Evolutionary conservation across 108 stramenopile species (phyloP), one percentile per base, ranked within the genome.

Genomic region (Nitzschia sp.): DNA sequence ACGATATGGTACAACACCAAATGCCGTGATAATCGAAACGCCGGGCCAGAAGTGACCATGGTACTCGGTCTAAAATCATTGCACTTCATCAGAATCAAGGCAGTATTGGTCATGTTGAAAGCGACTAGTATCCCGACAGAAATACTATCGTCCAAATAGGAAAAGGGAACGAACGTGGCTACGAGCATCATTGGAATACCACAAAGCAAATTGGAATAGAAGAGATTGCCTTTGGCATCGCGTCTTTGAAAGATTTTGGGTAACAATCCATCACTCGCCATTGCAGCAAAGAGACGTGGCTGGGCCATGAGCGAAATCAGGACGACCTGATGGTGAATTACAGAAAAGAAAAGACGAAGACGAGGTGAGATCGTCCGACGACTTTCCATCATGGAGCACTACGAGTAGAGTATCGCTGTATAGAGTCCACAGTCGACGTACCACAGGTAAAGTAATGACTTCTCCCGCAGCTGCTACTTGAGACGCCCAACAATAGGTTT

Each of bases 271-370:
- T 97, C 96, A 29, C 76, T 74, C 25, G 93, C 90, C 85, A 96
- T 78, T 23, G 94, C 93, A 60, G 63, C 85, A 65, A 83, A 88
- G 45, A 97, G 68, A 16, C 96, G 81, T 8, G 95, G 95, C 66
- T 97, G 96, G 44, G 94, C 91, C 73, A 96, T 70, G 32, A 96
- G 68, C 13, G 90, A 86, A 3, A 97, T 81, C 52, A 97, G 71
- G 26, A 97, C 96, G 26, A 97, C 56, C 56, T 58, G 56, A 34
- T 21, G 16, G 21, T 6, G 17, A 30, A 58, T n/a, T 33, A 58
- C 2, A 1, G 32, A 26, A 29, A 17, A 17, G 55, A 29, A 13
- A 41, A 41, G 38, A 13, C 13, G 13, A 41, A 41, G 38, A 41
- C 6, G 13, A 41, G 38, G 6, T 41, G 38, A 9, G 6, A 9